A percentile compares a stretch with the other conserved stretches of the same genome.
Conservation (phyloP, 78 protist genomes). For the Dictyostelium intermedium region DNA sequence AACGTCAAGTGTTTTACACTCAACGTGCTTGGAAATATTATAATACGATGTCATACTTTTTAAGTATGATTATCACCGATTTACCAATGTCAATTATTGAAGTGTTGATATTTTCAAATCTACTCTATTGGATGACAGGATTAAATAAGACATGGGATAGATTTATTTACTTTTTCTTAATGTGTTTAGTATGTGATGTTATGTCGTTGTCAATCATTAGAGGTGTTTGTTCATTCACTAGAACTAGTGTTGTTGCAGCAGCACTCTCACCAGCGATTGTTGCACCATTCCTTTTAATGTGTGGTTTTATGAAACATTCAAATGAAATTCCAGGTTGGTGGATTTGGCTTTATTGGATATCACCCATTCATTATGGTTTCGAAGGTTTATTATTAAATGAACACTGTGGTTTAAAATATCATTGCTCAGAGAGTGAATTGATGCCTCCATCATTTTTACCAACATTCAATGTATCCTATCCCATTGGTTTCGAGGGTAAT, state of each 20-base stretch:
- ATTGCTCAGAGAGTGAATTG: conserved; percentile 12
- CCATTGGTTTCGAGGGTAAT: conserved; percentile 28
- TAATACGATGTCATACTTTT: conserved; percentile 18
- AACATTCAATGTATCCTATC: conserved; percentile 19
- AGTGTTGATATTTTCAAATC: conserved; percentile 18
- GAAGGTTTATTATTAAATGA: conserved; percentile 69
- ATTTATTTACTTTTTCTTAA: conserved; percentile 39
- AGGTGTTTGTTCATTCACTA: conserved; percentile 12
- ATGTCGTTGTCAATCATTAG: not conserved
- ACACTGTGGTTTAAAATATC: not conserved
- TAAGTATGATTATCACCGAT: conserved; percentile 1
- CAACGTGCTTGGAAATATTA: conserved; percentile 42
- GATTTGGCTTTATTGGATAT: conserved; percentile 72
- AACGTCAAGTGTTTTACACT: conserved; percentile 24
- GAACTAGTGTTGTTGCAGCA: not conserved
- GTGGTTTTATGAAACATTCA: conserved; percentile 19
- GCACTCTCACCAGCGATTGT: not conserved
- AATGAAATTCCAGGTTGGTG: conserved; percentile 57
- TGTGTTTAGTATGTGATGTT: not conserved
- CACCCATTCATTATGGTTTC: conserved; percentile 61
- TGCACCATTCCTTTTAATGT: conserved; percentile 21
- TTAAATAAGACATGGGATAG: conserved; percentile 24
- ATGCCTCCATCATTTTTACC: conserved; percentile 33
- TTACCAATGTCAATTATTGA: conserved; percentile 40
- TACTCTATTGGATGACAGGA: conserved; percentile 71